Conservation (phyloP, 108 stramenopile genomes). For the Conticribra guillardii region DNA sequence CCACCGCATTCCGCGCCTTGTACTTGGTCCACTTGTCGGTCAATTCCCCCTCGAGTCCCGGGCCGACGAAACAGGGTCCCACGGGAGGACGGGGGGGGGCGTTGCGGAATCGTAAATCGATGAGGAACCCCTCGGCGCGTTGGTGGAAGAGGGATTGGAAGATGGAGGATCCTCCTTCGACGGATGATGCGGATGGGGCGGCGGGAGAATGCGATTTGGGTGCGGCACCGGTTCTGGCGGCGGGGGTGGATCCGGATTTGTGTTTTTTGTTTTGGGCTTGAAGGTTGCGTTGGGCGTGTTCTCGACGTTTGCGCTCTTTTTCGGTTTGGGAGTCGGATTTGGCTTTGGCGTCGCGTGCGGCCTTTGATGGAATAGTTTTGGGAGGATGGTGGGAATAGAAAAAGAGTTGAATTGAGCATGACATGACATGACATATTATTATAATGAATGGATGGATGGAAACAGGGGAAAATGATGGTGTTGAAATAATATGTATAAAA, state of each 20-base stretch:
- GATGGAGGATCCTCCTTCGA: constrained; percentile 41
- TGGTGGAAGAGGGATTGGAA: constrained; percentile 80
- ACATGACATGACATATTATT: no score
- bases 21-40: constrained; percentile 69
- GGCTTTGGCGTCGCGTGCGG: constrained; percentile 51
- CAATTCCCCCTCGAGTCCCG: constrained; percentile 74
- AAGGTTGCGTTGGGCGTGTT: constrained; percentile 65
- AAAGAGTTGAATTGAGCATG: background rate
- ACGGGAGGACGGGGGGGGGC: constrained; percentile 91
- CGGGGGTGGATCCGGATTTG: background rate
- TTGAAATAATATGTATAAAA: no score
- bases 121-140: constrained; percentile 83
- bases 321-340: constrained; percentile 69
- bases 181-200: constrained; percentile 1
- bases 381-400: background rate
- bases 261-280: constrained; percentile 42
- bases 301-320: constrained; percentile 77
- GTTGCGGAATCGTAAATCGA: constrained; percentile 84
- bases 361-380: constrained; percentile 32
- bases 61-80: constrained; percentile 86
- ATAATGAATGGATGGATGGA: background rate
- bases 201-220: background rate
- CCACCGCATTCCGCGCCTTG: constrained; percentile 79
- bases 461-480: background rate
- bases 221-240: background rate